A percentile compares a stretch with the other conserved stretches of the same genome.
phyloP scores from a whole-genome alignment of 768 basidiomycete genomes.

The Panaeolus cyanescens region DNA sequence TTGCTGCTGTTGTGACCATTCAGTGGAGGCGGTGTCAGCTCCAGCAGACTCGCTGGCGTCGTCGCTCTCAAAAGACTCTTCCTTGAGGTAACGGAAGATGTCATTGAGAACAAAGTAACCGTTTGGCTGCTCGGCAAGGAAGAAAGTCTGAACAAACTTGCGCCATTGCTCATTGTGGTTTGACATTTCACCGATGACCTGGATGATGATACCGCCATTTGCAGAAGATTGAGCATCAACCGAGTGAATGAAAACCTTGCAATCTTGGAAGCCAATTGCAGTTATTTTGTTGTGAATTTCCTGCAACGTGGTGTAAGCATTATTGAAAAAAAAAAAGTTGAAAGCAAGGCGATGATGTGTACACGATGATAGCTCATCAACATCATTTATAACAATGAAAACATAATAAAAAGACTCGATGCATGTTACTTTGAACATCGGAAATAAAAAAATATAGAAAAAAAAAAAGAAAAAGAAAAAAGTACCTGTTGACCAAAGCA shows the following conservation, averaged over 20 bases:
- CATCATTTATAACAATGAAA: neutral
- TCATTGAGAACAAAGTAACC: conserved; percentile 99
- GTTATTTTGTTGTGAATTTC: conserved; percentile 98
- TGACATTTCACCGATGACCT: conserved; percentile 99
- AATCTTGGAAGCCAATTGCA: conserved; percentile 91
- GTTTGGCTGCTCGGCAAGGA: conserved; percentile 98
- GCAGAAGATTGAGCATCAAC: conserved; percentile 97
- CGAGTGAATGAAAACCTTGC: conserved; percentile 98
- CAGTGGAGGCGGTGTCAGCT: conserved; percentile 33
- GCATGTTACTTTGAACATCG: neutral
- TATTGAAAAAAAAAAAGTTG: no score
- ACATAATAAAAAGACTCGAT: neutral
- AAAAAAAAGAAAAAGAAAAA: conserved; percentile 1
- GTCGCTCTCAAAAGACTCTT: conserved; percentile 84
- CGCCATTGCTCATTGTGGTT: conserved; percentile 91
- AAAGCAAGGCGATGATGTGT: neutral
- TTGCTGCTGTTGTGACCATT: conserved; percentile 13
- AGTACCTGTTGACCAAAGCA: conserved; percentile 91
- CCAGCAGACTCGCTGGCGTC: conserved; percentile 55
- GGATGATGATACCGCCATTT: conserved; percentile 95
- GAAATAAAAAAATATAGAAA: conserved; percentile 2
- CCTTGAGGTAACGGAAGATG: conserved; percentile 99
- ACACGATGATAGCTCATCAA: neutral
- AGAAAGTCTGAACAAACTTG: conserved; percentile 99
- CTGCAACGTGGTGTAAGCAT: no score